Conservation (phyloP, 2,329 filamentous ascomycete genomes). For the Aaosphaeria arxii region DNA sequence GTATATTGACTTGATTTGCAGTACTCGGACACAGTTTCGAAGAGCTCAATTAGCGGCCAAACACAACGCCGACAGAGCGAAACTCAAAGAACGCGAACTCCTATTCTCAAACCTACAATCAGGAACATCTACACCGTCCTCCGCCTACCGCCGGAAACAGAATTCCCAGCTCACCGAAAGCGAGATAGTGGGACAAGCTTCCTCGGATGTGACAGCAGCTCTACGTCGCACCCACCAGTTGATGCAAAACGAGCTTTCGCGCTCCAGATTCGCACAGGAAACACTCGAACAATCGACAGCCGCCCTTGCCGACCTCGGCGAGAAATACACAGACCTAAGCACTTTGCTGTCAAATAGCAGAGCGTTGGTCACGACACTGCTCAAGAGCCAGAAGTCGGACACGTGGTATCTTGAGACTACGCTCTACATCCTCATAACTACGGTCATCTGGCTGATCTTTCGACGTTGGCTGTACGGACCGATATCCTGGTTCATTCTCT, state of each 20-base stretch:
- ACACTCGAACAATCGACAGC: slow-evolving; percentile 81
- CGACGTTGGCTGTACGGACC: slow-evolving; percentile 84
- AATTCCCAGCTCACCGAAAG: slow-evolving; percentile 62
- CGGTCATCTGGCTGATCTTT: slow-evolving; percentile 82
- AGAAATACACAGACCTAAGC: slow-evolving; percentile 78
- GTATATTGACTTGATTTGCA: slow-evolving; percentile 17
- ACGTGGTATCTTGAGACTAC: slow-evolving; percentile 96
- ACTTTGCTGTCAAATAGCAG: slow-evolving; percentile 71
- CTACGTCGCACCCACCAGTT: slow-evolving; percentile 82
- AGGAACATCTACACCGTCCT: slow-evolving; percentile 32
- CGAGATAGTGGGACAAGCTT: slow-evolving; percentile 71
- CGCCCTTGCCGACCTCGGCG: slow-evolving; percentile 75
- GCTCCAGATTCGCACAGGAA: slow-evolving; percentile 86
- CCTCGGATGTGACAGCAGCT: slow-evolving; percentile 78
- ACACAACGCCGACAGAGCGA: slow-evolving; percentile 68
- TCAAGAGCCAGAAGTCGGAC: slow-evolving; percentile 90
- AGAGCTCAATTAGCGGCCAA: slow-evolving; percentile 79
- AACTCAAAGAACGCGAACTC: slow-evolving; percentile 71
- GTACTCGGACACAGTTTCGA: slow-evolving; percentile 67
- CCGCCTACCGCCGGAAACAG: slow-evolving; percentile 33
- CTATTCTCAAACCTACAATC: slow-evolving; percentile 65
- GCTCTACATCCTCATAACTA: slow-evolving; percentile 75
- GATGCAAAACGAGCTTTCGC: slow-evolving; percentile 78
- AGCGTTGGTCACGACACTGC: slow-evolving; percentile 72
- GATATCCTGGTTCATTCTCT: slow-evolving; percentile 81